Evolutionary conservation across 1,284 basidiomycete species (phyloP).

Genomic region (Ceratobasidium sp.): DNA sequence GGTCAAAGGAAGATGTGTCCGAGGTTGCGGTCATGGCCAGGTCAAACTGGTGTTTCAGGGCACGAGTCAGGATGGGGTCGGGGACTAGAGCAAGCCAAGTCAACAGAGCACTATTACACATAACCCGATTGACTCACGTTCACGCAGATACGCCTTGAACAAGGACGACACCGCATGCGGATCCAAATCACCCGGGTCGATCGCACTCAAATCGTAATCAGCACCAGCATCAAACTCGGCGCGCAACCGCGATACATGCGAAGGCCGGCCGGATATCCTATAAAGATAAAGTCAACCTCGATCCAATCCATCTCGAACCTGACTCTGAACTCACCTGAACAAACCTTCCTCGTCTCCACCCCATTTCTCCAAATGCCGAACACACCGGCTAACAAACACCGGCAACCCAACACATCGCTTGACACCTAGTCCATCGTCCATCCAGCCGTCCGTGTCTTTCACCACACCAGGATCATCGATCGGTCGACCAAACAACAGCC

Average conservation of each 20-base stretch:
- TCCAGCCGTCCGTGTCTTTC: conserved; percentile 59
- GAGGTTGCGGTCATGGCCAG: conserved; percentile 59
- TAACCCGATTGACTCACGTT: conserved; percentile 49
- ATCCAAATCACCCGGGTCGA: conserved; percentile 82
- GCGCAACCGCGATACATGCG: conserved; percentile 76
- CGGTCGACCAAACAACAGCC: conserved; percentile 37
- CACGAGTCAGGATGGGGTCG: conserved; percentile 76
- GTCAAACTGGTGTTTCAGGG: conserved; percentile 76
- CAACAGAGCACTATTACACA: not conserved
- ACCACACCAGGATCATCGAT: conserved; percentile 43
- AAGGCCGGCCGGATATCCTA: conserved; percentile 76
- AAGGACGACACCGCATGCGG: conserved; percentile 89
- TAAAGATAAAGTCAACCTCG: conserved; percentile 39
- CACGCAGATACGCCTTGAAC: conserved; percentile 58
- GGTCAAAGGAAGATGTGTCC: conserved; percentile 28
- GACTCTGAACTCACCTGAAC: conserved; percentile 64
- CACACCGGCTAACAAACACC: conserved; percentile 76
- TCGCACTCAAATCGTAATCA: conserved; percentile 80
- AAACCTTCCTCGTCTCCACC: conserved; percentile 84
- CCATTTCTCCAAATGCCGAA: conserved; percentile 80
- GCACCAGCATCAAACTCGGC: conserved; percentile 86
- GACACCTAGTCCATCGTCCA: conserved; percentile 43
- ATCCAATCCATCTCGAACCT: conserved; percentile 5
- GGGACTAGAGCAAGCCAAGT: conserved; percentile 64
- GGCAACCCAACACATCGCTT: conserved; percentile 55